These are phyloP conservation scores for Pythium sukuiense DNA, from an alignment of 352 stramenopile species.

Conservation along the genomic window DNA sequence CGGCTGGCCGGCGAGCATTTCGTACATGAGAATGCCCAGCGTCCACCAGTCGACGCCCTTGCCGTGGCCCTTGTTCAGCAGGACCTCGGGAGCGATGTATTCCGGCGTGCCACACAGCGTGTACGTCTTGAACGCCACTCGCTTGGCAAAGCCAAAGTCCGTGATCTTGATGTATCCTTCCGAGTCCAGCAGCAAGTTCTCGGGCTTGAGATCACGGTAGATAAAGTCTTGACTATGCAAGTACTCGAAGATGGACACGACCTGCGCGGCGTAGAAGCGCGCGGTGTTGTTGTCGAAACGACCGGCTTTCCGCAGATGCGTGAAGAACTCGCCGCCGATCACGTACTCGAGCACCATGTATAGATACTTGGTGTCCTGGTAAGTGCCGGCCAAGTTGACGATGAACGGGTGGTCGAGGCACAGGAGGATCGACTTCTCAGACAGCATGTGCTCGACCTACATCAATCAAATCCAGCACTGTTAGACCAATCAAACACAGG, in stretches of 20 bases:
- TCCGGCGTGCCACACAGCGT: slow-evolving; percentile 93
- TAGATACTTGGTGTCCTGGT: slow-evolving; percentile 94
- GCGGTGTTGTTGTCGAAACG: slow-evolving; percentile 92
- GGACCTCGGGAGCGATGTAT: slow-evolving; percentile 92
- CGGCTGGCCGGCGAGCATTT: slow-evolving; percentile 96
- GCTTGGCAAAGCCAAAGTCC: slow-evolving; percentile 93
- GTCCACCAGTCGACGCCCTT: slow-evolving; percentile 97
- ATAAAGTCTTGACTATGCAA: slow-evolving; percentile 96
- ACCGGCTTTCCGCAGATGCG: slow-evolving; percentile 92
- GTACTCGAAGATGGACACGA: slow-evolving; percentile 97
- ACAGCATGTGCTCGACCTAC: slow-evolving; percentile 96
- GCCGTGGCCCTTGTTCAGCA: slow-evolving; percentile 88
- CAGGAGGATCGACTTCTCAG: slow-evolving; percentile 95
- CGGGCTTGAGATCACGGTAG: slow-evolving; percentile 96
- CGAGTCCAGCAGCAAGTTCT: slow-evolving; percentile 95
- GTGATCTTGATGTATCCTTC: slow-evolving; percentile 97
- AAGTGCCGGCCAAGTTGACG: slow-evolving; percentile 93
- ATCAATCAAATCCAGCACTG: neutral
- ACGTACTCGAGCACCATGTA: slow-evolving; percentile 99
- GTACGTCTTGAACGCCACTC: slow-evolving; percentile 94
- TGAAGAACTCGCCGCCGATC: slow-evolving; percentile 98
- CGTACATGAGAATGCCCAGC: slow-evolving; percentile 96
- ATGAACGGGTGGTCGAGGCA: slow-evolving; percentile 96
- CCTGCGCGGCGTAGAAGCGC: slow-evolving; percentile 93
- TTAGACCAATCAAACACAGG: neutral